Conservation (phyloP, 225 moss, liverwort and hornwort genomes). For the Sphagnum tenellum region DNA sequence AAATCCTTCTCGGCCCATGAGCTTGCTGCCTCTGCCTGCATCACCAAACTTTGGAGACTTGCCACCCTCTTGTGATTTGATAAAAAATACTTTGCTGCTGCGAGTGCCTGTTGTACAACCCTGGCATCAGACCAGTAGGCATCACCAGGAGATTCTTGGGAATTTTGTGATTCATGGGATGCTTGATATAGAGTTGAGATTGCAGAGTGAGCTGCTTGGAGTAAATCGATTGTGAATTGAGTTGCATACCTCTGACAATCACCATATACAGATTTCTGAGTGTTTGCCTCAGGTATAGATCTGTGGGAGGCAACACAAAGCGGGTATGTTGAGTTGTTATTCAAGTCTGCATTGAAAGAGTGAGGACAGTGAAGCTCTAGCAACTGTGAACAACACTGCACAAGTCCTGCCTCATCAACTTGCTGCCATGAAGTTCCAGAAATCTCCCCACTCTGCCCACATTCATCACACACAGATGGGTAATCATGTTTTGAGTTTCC, state of each 20-base stretch:
- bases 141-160: conserved; percentile 22
- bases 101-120: conserved; percentile 17
- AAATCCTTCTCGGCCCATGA: conserved; percentile 16
- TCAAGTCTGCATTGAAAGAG: conserved; percentile 18
- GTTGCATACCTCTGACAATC: conserved; percentile 19
- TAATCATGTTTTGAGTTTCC: too few relatives aligned
- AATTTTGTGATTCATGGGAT: not conserved
- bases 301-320: conserved; percentile 20
- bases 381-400: conserved; percentile 35
- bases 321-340: conserved; percentile 11
- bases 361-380: conserved; percentile 34
- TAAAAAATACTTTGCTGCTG: conserved; percentile 18
- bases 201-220: conserved; percentile 20
- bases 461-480: too few relatives aligned
- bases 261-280: conserved; percentile 2
- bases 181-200: conserved; percentile 3
- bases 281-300: conserved; percentile 5
- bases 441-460: too few relatives aligned
- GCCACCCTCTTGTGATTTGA: conserved; percentile 10
- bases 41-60: conserved; percentile 6
- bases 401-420: conserved; percentile 20
- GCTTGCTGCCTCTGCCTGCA: conserved; percentile 15
- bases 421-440: too few relatives aligned
- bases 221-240: conserved; percentile 19
- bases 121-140: conserved; percentile 14